These are phyloP conservation scores for Penicillium longicatenatum DNA, from an alignment of 495 filamentous ascomycete species.

Conservation along the genomic window DNA sequence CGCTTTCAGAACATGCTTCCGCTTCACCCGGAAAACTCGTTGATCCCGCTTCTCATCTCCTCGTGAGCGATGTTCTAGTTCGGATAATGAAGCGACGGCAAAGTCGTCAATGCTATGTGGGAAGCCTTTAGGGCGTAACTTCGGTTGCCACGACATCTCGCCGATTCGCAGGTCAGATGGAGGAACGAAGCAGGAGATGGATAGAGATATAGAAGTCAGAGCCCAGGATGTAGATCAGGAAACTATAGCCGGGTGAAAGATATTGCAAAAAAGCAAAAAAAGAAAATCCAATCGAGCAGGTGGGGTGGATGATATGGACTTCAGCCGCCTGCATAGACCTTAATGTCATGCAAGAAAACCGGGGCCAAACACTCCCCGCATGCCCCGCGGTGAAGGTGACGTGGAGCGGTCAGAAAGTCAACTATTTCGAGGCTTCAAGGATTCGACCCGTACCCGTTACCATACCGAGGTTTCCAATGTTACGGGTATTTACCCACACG, in stretches of 20 bases:
- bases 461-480: no score
- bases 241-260: slow-evolving; percentile 8
- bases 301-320: slow-evolving; percentile 27
- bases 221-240: background rate
- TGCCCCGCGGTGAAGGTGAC: slow-evolving; percentile 20
- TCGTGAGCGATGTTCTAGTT: slow-evolving; percentile 34
- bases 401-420: slow-evolving; percentile 29
- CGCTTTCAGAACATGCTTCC: slow-evolving; percentile 52
- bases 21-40: slow-evolving; percentile 51
- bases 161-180: background rate
- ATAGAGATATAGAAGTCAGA: background rate
- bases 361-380: slow-evolving; percentile 14
- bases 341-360: slow-evolving; percentile 21
- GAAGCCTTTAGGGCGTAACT: slow-evolving; percentile 47
- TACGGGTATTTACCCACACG: slow-evolving; percentile 16
- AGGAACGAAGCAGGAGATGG: background rate
- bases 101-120: slow-evolving; percentile 43
- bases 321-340: slow-evolving; percentile 20
- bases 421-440: slow-evolving; percentile 19
- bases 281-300: slow-evolving; percentile 20
- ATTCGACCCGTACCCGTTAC: no score
- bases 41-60: slow-evolving; percentile 46
- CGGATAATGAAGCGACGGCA: slow-evolving; percentile 35
- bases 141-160: slow-evolving; percentile 45
- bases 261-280: slow-evolving; percentile 11